Evolutionary conservation across 768 basidiomycete species (phyloP), one percentile per base, ranked within the genome.

Genomic region (Clitopilus passeckerianus): DNA sequence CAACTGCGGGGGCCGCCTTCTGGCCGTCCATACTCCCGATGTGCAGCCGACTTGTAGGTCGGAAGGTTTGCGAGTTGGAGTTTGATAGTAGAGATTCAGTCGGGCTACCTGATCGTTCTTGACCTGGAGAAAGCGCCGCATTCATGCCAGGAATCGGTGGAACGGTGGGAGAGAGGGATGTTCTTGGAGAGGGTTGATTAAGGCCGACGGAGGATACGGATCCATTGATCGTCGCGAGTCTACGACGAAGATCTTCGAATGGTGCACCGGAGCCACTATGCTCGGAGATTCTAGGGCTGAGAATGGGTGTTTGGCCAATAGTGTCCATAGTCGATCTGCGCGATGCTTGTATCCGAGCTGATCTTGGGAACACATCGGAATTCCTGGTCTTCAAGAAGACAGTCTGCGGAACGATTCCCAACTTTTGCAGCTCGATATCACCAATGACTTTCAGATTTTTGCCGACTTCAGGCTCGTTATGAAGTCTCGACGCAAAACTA

Each of bases 1-100:
- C 95, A 41, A 98, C 75, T 4, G 95, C 93, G 24, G 97, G 91
- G 0, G 92, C 91, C 4, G 91, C 95, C 68, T 96, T 95, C 63
- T 87, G 86, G 1, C 86, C 82, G 63, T 94, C 93, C 12, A 79
- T 80, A 54, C 86, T 84, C 6, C 89, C 89, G 14, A 90, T 77
- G 24, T 90, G 89, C 46, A 91, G 70, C 37, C 86, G 78, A 61
- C 86, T 87, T 14, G 80, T 69, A 2, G 80, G 80, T 20, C 82
- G 78, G 57, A 86, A 76, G 1, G 81, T 79, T 10, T 82, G 78
- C 0, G 89, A 89, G 63, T 88, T 89, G 0, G 87, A 72, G 5
- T 83, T 83, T 2, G 93, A 94, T 6, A 89, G 71, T 0, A 90
- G 81, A 0, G 93, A 95, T 27, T 93, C 94, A 0, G 93, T 87